Conservation (phyloP, 345 rosid species). For the Populus ilicifolia region DNA sequence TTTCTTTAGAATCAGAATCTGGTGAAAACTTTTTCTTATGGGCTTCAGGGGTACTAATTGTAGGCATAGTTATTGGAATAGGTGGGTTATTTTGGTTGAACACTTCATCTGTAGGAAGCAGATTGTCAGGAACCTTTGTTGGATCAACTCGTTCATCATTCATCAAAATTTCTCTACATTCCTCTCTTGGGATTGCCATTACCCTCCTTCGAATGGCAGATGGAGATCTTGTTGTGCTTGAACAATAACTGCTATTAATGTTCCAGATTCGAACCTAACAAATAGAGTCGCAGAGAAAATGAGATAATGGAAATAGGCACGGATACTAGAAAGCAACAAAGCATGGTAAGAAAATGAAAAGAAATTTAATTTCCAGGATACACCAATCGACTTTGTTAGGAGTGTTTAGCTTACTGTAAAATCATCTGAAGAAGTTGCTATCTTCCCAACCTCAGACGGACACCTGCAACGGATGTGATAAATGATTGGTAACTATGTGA, state of each 20-base stretch:
- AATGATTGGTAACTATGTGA: background rate
- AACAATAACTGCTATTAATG: slow-evolving; percentile 37
- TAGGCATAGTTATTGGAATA: slow-evolving; percentile 18
- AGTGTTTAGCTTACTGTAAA: slow-evolving; percentile 47
- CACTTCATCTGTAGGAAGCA: slow-evolving; percentile 25
- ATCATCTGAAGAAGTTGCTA: slow-evolving; percentile 85
- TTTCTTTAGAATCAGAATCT: slow-evolving; percentile 29
- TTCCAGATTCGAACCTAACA: slow-evolving; percentile 58
- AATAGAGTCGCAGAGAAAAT: background rate
- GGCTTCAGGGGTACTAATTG: slow-evolving; percentile 52
- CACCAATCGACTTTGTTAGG: background rate
- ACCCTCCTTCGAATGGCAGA: slow-evolving; percentile 63
- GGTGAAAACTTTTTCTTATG: slow-evolving; percentile 32
- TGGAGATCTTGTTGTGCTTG: slow-evolving; percentile 38
- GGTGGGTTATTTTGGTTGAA: slow-evolving; percentile 20
- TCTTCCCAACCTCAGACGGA: slow-evolving; percentile 50
- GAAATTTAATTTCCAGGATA: background rate
- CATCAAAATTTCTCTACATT: slow-evolving; percentile 35
- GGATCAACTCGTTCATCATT: slow-evolving; percentile 27
- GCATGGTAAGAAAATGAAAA: background rate
- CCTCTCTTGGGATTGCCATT: slow-evolving; percentile 53
- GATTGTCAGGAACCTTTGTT: slow-evolving; percentile 24
- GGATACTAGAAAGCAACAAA: background rate
- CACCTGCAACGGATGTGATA: slow-evolving; percentile 46
- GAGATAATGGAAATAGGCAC: background rate